Evolutionary conservation across 169 alveolate species (phyloP).

Genomic region (Cryptosporidium viatorum): DNA sequence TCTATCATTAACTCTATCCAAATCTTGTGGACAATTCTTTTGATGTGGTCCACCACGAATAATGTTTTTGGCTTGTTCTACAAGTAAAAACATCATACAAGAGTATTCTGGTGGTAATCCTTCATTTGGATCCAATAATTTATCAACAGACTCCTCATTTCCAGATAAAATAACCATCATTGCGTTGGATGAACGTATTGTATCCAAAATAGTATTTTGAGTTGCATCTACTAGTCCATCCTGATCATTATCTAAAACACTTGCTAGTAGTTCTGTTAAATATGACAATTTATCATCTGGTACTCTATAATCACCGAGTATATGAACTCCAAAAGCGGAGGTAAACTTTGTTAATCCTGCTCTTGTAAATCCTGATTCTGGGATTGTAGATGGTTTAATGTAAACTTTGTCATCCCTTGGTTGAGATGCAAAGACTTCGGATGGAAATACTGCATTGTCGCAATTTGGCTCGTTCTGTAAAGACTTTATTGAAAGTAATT

Average conservation of each 20-base stretch:
- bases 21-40: slow-evolving; percentile 63
- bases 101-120: slow-evolving; percentile 74
- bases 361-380: slow-evolving; percentile 68
- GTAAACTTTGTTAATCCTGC: slow-evolving; percentile 71
- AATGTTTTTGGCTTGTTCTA: slow-evolving; percentile 70
- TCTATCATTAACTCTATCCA: slow-evolving; percentile 45
- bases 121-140: slow-evolving; percentile 30
- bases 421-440: slow-evolving; percentile 35
- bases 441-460: slow-evolving; percentile 46
- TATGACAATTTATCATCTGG: slow-evolving; percentile 65
- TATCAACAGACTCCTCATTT: slow-evolving; percentile 53
- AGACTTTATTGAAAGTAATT: not conserved
- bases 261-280: slow-evolving; percentile 61
- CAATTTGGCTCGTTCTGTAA: slow-evolving; percentile 22
- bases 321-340: slow-evolving; percentile 58
- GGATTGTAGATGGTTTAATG: slow-evolving; percentile 53
- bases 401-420: slow-evolving; percentile 53
- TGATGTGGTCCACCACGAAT: slow-evolving; percentile 75
- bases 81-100: slow-evolving; percentile 72
- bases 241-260: slow-evolving; percentile 73
- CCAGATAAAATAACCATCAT: slow-evolving; percentile 74
- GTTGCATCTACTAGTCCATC: slow-evolving; percentile 74
- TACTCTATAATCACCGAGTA: slow-evolving; percentile 37
- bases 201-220: slow-evolving; percentile 66
- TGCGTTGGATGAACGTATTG: slow-evolving; percentile 57